Evolutionary conservation across 176 grass and related monocot species (phyloP).

Genomic region (Eremochloa ophiuroides): DNA sequence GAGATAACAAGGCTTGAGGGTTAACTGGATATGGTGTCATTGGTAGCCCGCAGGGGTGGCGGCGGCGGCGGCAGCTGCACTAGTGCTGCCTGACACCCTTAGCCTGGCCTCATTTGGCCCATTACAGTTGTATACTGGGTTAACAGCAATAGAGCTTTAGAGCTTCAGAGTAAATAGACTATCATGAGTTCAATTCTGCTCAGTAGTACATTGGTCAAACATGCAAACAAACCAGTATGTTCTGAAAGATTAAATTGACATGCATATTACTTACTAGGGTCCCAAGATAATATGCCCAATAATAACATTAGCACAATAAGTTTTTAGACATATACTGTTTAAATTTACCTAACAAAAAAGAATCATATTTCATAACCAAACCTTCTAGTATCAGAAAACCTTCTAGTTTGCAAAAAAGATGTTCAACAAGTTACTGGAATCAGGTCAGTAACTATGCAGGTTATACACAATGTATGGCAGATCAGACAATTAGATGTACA

Average conservation of each 20-base stretch:
- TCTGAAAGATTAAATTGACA: not conserved
- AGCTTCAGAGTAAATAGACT: not conserved
- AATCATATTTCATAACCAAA: not conserved
- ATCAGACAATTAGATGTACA: constrained; percentile 8
- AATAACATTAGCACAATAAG: not conserved
- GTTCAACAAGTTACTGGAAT: not conserved
- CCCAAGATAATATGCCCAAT: not conserved
- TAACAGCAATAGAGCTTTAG: not conserved
- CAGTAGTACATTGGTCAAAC: not conserved
- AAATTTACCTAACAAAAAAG: not conserved
- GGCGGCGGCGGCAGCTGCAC: not conserved
- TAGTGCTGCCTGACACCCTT: not conserved
- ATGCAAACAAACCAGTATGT: not conserved
- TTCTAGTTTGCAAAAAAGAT: not conserved
- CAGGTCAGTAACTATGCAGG: not conserved
- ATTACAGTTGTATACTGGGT: not conserved
- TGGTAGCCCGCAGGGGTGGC: not conserved
- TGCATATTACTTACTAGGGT: not conserved
- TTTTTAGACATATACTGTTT: not conserved
- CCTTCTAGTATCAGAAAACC: not conserved
- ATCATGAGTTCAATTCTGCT: not conserved
- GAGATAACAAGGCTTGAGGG: not conserved
- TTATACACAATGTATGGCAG: not conserved
- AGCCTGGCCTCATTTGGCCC: not conserved
- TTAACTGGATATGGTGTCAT: not conserved